phyloP scores from a whole-genome alignment of 2,329 filamentous ascomycete genomes.

The Chrysosphaeria jannelii region DNA sequence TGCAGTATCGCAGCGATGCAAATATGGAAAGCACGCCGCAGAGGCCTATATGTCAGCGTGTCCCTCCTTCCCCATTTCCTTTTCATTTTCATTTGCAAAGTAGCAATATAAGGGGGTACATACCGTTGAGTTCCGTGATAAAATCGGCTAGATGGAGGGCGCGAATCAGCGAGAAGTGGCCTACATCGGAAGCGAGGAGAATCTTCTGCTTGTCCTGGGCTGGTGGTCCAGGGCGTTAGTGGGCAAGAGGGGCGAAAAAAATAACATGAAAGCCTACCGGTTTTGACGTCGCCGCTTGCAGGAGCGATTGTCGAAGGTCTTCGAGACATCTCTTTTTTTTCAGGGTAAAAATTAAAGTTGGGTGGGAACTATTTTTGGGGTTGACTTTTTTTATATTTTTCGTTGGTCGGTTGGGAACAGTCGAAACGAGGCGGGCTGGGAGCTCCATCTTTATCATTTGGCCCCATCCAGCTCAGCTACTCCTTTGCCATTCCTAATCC shows the following conservation, averaged over 20 bases:
- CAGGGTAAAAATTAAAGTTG: no score
- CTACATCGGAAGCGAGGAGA: slow-evolving; percentile 35
- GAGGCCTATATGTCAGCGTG: slow-evolving; percentile 16
- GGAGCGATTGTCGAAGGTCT: neutral
- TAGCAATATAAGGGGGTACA: slow-evolving; percentile 7
- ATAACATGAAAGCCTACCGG: no score
- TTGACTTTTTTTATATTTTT: no score
- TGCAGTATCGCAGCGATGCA: slow-evolving; percentile 77
- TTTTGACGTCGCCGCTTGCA: neutral
- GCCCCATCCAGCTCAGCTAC: no score
- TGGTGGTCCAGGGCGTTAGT: no score
- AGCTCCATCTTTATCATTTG: no score
- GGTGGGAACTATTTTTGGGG: no score
- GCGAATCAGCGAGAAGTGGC: slow-evolving; percentile 40
- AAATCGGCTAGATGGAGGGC: slow-evolving; percentile 55
- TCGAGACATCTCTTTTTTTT: no score
- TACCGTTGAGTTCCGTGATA: slow-evolving; percentile 59
- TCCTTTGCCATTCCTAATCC: no score
- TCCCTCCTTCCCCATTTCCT: no score
- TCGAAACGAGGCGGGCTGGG: no score
- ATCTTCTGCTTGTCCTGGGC: slow-evolving; percentile 42
- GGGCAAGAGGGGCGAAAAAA: neutral
- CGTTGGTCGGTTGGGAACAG: no score
- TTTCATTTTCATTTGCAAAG: neutral
- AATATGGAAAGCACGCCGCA: slow-evolving; percentile 90